Conservation (phyloP, 345 rosid species). For the Camelina hispida region DNA sequence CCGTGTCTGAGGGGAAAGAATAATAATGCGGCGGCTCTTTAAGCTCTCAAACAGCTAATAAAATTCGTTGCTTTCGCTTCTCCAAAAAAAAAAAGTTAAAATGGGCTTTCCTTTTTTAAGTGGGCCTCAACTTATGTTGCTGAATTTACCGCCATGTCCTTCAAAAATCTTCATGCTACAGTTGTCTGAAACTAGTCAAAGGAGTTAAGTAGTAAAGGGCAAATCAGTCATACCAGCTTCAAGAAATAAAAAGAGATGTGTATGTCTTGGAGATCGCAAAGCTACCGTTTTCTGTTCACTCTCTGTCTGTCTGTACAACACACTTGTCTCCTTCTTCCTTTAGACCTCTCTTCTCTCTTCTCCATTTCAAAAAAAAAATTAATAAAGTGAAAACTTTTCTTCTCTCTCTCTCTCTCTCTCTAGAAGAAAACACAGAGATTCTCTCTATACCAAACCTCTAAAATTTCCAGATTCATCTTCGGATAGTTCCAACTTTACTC, state of each 20-base stretch:
- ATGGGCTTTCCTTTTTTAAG: slow-evolving; percentile 2
- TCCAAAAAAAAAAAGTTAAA: slow-evolving; percentile 35
- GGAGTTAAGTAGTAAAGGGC: background rate
- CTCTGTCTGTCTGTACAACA: slow-evolving; percentile 33
- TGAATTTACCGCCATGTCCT: slow-evolving; percentile 13
- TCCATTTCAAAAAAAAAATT: slow-evolving; percentile 39
- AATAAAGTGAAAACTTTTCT: background rate
- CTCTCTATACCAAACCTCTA: background rate
- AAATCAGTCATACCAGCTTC: slow-evolving; percentile 25
- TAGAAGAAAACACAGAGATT: slow-evolving; percentile 25
- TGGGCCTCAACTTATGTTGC: slow-evolving; percentile 23
- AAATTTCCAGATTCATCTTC: slow-evolving; percentile 10
- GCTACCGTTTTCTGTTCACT: slow-evolving; percentile 46
- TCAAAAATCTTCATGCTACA: background rate
- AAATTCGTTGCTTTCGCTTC: slow-evolving; percentile 39
- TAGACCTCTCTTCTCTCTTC: slow-evolving; percentile 31
- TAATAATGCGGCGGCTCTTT: slow-evolving; percentile 4
- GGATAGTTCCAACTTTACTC: background rate
- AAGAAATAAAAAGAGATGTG: background rate
- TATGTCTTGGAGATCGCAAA: slow-evolving; percentile 41
- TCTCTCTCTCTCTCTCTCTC: slow-evolving; percentile 23
- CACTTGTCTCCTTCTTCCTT: slow-evolving; percentile 43
- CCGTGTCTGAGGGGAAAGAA: slow-evolving; percentile 19
- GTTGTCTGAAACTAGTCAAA: background rate
- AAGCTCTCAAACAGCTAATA: slow-evolving; percentile 6